phyloP scores from a whole-genome alignment of 352 stramenopile species.

The Phytophthora multivora region DNA sequence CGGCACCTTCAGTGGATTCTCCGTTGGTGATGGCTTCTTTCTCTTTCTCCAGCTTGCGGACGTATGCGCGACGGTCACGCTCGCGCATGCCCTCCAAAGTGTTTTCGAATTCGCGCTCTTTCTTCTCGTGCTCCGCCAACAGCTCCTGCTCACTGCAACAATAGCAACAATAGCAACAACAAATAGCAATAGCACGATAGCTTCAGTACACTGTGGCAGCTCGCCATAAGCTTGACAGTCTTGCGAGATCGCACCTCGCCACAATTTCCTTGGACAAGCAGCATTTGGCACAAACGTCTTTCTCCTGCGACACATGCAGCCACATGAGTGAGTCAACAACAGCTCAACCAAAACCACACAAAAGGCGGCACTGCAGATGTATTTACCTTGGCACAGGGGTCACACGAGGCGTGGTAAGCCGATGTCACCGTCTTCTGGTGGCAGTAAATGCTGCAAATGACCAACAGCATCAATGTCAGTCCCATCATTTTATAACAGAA shows the following conservation, averaged over 20 bases:
- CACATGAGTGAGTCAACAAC: conserved; percentile 4
- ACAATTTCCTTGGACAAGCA: conserved; percentile 78
- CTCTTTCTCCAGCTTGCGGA: conserved; percentile 74
- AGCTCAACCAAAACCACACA: neutral
- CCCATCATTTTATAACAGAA: neutral
- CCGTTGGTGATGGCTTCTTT: conserved; percentile 43
- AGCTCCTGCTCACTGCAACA: conserved; percentile 58
- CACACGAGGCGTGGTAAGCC: conserved; percentile 95
- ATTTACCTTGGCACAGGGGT: conserved; percentile 83
- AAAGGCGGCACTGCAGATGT: neutral
- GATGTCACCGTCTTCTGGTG: conserved; percentile 91
- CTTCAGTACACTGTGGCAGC: no score
- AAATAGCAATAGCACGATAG: no score
- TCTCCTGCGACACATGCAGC: conserved; percentile 36
- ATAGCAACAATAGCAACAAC: conserved; percentile 1
- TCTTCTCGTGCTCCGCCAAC: conserved; percentile 44
- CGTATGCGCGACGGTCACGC: conserved; percentile 70
- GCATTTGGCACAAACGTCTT: conserved; percentile 91
- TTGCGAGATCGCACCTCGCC: conserved; percentile 48
- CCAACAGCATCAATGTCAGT: conserved; percentile 1
- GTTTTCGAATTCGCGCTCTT: conserved; percentile 56
- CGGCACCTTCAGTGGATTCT: conserved; percentile 22
- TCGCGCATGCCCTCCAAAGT: conserved; percentile 75
- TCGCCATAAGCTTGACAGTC: no score
- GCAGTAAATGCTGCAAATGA: conserved; percentile 86